Evolutionary conservation across 2,329 filamentous ascomycete species (phyloP), one percentile per base, ranked within the genome.

Genomic region (Clonostachys byssicola): DNA sequence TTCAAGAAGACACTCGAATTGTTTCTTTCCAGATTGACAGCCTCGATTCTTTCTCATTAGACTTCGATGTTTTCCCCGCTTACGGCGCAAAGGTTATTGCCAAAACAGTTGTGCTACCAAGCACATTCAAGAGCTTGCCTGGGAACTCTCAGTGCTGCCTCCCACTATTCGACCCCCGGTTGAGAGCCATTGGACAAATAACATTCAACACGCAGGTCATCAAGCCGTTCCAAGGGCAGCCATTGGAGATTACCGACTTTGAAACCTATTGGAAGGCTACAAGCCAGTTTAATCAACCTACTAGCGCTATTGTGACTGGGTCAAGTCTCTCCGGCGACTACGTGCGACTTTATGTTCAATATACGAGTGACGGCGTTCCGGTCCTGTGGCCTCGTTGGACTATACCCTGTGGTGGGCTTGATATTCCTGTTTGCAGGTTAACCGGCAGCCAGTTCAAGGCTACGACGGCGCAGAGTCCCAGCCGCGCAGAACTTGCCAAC

Each of bases 221-320:
- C 64, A 96, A 96, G 60, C 94, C 94, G 1, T 99, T 97, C 70
- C 83, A 85, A 52, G 92, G 94, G 8, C 87, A 91, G 51, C 91
- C 94, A 5, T 74, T 99, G 18, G 94, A 99, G 65, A 96, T 99
- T 51, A 95, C 94, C 2, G 92, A 97, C 60, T 99, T 97, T 58
- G 94, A 95, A 52, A 97, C 94, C 1, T 99, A 99, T 67, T 99
- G 94, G 94, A 99, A 97, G 67, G 92, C 92, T 1, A 99, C 94
- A 2, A 96, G 91, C 59, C 91, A 96, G 56, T 80, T 94, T 43
- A 90, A 96, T 62, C 85, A 89, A 44, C 68, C 68, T 1, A 88
- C 91, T 42, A 94, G 81, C 60, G 89, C 90, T 20, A 82, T 97
- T 20, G 89, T 99, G 16, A 97, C 92, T 0, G 94, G 92, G 1